Base-by-base conservation (phyloP, 805 yeast species). In the Wickerhamiella alocasiicola region DNA sequence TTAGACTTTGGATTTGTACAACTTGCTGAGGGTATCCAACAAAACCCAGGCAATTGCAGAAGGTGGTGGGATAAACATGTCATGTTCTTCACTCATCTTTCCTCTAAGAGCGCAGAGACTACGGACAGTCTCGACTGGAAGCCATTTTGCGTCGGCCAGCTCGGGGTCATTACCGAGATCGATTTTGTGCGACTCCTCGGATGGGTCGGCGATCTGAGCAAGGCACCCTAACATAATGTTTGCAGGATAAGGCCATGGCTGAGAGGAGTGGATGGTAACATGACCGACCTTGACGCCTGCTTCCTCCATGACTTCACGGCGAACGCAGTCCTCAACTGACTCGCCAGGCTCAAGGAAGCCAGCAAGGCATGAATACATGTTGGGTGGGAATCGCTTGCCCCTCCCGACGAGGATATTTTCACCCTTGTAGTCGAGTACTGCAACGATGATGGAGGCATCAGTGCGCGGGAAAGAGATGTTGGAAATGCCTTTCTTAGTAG, bases 191-290 rank as follows among this genome's bases (percentile, higher is more conserved):
- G 51, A 39, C 26, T 49, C 54, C 4, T 45, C 49, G 9, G 44
- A 25, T 52, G 80, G 88, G 51, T 77, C 76, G 4, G 52, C 57
- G 2, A 80, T 81, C n/a, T 83, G 91, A 25, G 71, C 95, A 41
- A 85, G 57, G 58, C 96, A 87, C 7, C 97, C 97, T 49, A 88
- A 71, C 97, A 88, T 88, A 51, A 88, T 61, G 56, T 79, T 84
- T 0, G 83, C 85, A 1, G 97, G 97, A 59, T 77, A 88, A 13
- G 98, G 98, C 98, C 98, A 88, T 3, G 98, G 97, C 61, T 88
- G 97, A 9, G 91, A 72, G 51, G 75, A 66, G 17, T 78, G 61
- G 40, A 88, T 68, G 39, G 67, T 60, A 21, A 88, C 79, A 3
- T 70, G 57, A 11, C 63, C 62, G 21, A 68, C 76, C 40, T 61